Base-by-base conservation (phyloP, 1,284 basidiomycete genomes). In the Rhodotorula sp. region DNA sequence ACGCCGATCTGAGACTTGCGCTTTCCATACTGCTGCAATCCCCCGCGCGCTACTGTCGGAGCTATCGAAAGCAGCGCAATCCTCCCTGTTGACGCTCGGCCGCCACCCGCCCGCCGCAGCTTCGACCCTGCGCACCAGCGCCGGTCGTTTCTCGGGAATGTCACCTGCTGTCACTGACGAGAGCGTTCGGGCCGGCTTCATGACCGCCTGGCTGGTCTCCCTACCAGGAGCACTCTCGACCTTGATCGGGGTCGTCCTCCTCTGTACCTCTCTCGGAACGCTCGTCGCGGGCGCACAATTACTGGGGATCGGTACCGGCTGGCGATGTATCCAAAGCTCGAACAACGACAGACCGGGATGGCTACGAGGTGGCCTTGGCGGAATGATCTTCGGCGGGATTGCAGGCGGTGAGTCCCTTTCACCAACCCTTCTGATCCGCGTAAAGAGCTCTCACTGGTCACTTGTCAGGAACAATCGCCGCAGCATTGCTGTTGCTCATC, bases 171-270 rank as follows among this genome's bases (percentile, higher is more conserved):
- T 39, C 39, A 12, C 39, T 12, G 39, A 39, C 39, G 39, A 34
- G 34, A 34, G 34, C 34, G 34, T 34, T 34, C 34, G 34, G 34
- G 34, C 34, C 34, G 34, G 34, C 34, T 69, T 89, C 86, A 80
- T 93, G 90, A 79, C 93, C 88, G 26, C 82, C 75, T 3, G 91
- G 86, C 83, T 96, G 91, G 62, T 93, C 90, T 54, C 93, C 88
- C 81, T 91, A 89, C 81, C 94, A 91, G 46, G 87, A 85, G 62
- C 92, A 86, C 79, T 93, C 90, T 83, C 43, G 21, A 59, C 67
- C 64, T 31, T 71, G 39, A 7, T 74, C 48, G 69, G 67, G 43
- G 67, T 71, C 20, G 61, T 59, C 5, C 34, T 74, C 46, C 31
- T 57, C 21, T 58, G 69, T 46, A 62, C 67, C 15, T 62, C 62